These are phyloP conservation scores for Lignosus rhinocerotis DNA, from an alignment of 1,284 basidiomycete genomes.

Conservation along the genomic window DNA sequence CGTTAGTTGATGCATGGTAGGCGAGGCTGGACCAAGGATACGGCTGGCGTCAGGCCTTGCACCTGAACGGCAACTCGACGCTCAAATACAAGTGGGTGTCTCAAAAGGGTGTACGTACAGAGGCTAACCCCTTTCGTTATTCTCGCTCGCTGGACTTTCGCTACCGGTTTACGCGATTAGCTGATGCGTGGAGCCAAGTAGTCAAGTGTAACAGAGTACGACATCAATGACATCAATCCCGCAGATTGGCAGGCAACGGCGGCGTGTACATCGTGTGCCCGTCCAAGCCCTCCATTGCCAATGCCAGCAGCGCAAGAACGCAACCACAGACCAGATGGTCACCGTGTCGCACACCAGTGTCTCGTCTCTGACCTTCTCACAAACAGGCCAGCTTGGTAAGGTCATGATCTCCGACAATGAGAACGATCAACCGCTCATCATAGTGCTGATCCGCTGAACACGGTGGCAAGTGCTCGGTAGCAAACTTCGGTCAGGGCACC, in stretches of 20 bases:
- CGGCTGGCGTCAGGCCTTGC: not conserved
- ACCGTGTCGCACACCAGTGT: not conserved
- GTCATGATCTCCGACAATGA: conserved; percentile 94
- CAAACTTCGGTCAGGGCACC: conserved; percentile 99
- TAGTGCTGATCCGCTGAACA: conserved; percentile 97
- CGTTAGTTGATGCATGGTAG: not conserved
- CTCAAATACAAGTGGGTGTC: not conserved
- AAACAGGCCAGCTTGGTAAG: conserved; percentile 91
- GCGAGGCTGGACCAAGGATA: not conserved
- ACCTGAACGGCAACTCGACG: not conserved
- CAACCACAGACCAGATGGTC: not conserved
- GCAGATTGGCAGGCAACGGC: not conserved
- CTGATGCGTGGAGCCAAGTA: not conserved
- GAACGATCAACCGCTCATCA: conserved; percentile 93
- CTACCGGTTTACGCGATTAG: not conserved
- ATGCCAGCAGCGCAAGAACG: not conserved
- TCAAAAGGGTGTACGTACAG: not conserved
- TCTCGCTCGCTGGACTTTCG: not conserved
- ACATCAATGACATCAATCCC: not conserved
- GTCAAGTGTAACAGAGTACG: not conserved
- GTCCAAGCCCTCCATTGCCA: not conserved
- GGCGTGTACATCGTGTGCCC: not conserved
- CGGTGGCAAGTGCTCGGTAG: conserved; percentile 94
- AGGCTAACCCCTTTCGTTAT: not conserved
- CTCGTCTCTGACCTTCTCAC: not conserved